phyloP scores from a whole-genome alignment of 305 asterid species.

The Fraxinus xanthoxyloides region DNA sequence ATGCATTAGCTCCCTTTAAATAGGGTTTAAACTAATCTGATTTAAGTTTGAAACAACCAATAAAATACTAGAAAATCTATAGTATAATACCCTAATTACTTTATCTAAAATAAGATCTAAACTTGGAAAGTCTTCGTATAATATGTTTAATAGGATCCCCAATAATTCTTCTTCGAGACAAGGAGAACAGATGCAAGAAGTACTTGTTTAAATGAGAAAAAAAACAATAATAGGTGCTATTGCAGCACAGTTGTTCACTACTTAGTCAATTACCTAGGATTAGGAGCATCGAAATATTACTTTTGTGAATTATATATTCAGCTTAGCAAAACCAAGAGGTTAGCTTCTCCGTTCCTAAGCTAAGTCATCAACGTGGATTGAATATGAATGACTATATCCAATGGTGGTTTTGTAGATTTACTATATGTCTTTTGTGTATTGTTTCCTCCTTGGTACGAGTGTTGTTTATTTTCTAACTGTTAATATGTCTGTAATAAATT shows the following conservation, averaged over 20 bases:
- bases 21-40: neutral
- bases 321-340: neutral
- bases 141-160: neutral
- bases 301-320: neutral
- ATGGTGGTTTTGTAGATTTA: neutral
- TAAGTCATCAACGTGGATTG: neutral
- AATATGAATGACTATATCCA: neutral
- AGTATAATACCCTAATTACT: neutral
- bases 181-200: neutral
- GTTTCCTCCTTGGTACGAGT: neutral
- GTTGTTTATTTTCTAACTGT: slow-evolving; percentile 23
- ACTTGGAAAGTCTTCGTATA: neutral
- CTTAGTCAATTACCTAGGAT: neutral
- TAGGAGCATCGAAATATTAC: neutral
- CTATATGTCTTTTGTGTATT: neutral
- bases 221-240: neutral
- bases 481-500: slow-evolving; percentile 36
- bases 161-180: neutral
- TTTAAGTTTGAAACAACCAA: neutral
- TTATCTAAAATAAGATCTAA: neutral
- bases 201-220: neutral
- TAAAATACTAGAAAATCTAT: too few relatives aligned
- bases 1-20: neutral
- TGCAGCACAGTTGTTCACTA: neutral
- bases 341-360: neutral